phyloP scores from a whole-genome alignment of 2,329 filamentous ascomycete species.

The Huntiella decipiens region DNA sequence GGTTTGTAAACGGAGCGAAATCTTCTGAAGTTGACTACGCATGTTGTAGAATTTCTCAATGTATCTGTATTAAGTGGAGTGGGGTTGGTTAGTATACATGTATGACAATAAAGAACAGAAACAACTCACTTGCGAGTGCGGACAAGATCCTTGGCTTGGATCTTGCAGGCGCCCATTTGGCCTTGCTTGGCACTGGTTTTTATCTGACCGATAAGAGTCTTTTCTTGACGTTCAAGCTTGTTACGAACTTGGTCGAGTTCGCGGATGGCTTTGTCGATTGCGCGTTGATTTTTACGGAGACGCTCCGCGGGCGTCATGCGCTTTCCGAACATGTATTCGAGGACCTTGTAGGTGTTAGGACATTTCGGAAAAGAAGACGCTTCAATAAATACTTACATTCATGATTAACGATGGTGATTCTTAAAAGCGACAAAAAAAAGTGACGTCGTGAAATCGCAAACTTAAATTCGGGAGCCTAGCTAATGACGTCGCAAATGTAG shows the following conservation, averaged over 20 bases:
- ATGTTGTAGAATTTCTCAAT: slow-evolving; percentile 98
- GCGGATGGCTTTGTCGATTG: slow-evolving; percentile 90
- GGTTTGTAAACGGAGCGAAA: slow-evolving; percentile 89
- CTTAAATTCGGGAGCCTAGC: too few relatives aligned
- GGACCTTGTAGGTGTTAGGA: slow-evolving; percentile 38
- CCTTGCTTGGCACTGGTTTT: slow-evolving; percentile 97
- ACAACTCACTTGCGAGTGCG: slow-evolving; percentile 55
- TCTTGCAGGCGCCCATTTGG: slow-evolving; percentile 95
- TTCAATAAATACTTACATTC: slow-evolving; percentile 28
- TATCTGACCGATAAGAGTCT: slow-evolving; percentile 88
- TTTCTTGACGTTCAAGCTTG: slow-evolving; percentile 97
- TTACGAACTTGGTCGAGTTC: slow-evolving; percentile 88
- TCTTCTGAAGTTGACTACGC: slow-evolving; percentile 91
- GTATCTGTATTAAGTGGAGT: slow-evolving; percentile 35
- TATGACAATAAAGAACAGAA: neutral
- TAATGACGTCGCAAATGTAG: too few relatives aligned
- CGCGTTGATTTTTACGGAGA: slow-evolving; percentile 82
- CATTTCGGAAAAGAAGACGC: neutral
- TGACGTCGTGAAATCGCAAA: too few relatives aligned
- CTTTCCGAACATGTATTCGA: slow-evolving; percentile 99
- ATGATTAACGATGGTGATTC: slow-evolving; percentile 21
- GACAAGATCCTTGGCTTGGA: slow-evolving; percentile 93
- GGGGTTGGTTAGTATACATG: neutral
- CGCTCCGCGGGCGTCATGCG: slow-evolving; percentile 93
- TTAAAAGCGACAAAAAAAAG: too few relatives aligned